Evolutionary conservation across 1,284 basidiomycete genomes (phyloP), one percentile per base, ranked within the genome.

Genomic region (Trametes sp.): DNA sequence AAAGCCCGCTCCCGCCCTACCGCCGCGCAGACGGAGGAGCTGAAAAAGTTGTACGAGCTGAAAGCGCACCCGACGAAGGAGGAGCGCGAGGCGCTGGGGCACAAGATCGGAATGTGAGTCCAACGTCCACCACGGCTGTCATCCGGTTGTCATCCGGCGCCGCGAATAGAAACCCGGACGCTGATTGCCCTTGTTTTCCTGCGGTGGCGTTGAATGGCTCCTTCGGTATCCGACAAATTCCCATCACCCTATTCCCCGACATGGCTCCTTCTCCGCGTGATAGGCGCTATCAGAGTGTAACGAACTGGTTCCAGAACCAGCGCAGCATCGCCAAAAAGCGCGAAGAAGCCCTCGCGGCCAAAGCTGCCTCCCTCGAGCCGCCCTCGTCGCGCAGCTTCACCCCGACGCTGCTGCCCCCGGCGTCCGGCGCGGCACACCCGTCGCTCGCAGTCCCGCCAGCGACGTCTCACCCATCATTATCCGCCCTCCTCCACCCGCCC

Each of bases 241-340:
- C 57, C 55, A 57, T 67, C 57, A 64, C 73, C 65, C 63, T n/a
- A n/a, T 71, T 65, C 35, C 63, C 69, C 57, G 53, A 36, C 54
- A 29, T 52, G 33, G n/a, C 33, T 36, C 19, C 55, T 41, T 46
- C 49, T 54, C 45, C 42, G 24, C 28, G 29, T 24, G 38, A 36
- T 57, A 92, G 90, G 89, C 87, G 84, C 66, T 84, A 89, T 76
- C 86, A 90, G 76, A 90, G 86, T 63, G 86, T 93, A 63, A 90
- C 87, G 2, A 92, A 92, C 73, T 92, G 90, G 91, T 92, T 93
- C 75, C 90, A 92, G 80, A 91, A 92, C 72, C 90, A 92, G 73
- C 87, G 87, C 70, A 90, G 87, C 73, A 82, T 88, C 69, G 85
- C 87, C 44, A 89, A 86, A 78, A 89, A 87, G 76, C 84, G 83